phyloP scores from a whole-genome alignment of 1,284 basidiomycete genomes.

The Rhodotorula sp. region DNA sequence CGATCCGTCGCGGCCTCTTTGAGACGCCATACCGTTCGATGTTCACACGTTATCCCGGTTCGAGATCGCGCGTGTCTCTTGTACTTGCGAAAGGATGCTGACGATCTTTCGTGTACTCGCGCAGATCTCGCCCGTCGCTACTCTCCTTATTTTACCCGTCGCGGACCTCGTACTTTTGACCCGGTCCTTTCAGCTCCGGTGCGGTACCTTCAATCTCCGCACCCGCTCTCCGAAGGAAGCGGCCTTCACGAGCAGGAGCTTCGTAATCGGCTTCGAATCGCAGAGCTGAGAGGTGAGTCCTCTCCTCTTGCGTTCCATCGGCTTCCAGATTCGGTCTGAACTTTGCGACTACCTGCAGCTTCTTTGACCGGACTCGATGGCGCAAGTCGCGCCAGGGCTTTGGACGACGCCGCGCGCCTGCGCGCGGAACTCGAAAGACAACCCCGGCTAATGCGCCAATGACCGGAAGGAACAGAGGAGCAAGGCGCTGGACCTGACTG shows the following conservation, averaged over 20 bases:
- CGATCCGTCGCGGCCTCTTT: slow-evolving; percentile 26
- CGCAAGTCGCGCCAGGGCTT: slow-evolving; percentile 15
- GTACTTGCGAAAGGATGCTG: neutral
- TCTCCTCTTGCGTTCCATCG: neutral
- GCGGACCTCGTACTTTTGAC: neutral
- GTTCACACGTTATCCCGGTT: slow-evolving; percentile 10
- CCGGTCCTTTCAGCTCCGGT: neutral
- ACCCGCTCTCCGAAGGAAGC: neutral
- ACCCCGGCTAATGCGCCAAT: neutral
- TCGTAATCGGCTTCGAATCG: slow-evolving; percentile 15
- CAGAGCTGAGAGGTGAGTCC: slow-evolving; percentile 20
- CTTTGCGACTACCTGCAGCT: neutral
- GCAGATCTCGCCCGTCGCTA: slow-evolving; percentile 24
- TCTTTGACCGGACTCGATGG: slow-evolving; percentile 17
- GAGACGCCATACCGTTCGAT: slow-evolving; percentile 10
- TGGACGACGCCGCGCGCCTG: slow-evolving; percentile 24
- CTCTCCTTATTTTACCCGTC: slow-evolving; percentile 20
- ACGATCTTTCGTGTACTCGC: too few species aligned
- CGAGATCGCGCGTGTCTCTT: neutral
- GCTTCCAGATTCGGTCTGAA: neutral
- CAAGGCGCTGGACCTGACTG: slow-evolving; percentile 9
- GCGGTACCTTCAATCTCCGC: neutral
- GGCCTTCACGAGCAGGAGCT: slow-evolving; percentile 23
- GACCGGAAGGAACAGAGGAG: slow-evolving; percentile 6
- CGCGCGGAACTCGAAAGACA: slow-evolving; percentile 10